These are phyloP conservation scores for Phytophthora multivora DNA, from an alignment of 352 stramenopile genomes.

Conservation along the genomic window DNA sequence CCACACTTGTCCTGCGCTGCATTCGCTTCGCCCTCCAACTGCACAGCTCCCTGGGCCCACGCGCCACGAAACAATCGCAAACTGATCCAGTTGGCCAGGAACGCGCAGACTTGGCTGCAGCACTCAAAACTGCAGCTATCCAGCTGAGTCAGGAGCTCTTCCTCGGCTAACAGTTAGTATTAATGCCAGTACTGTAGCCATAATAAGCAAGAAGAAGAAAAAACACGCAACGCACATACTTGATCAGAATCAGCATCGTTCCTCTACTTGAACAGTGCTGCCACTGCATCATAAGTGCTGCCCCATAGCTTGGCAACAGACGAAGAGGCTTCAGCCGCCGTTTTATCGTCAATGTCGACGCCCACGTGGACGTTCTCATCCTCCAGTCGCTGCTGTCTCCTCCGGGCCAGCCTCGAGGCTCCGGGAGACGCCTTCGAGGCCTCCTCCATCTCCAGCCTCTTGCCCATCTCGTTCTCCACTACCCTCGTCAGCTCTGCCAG, in stretches of 20 bases:
- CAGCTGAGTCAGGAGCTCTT: constrained; percentile 34
- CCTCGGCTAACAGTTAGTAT: not conserved
- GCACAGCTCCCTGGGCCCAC: constrained; percentile 8
- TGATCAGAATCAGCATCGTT: constrained; percentile 4
- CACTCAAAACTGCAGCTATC: constrained; percentile 25
- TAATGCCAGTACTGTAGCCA: not conserved
- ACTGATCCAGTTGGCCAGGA: constrained; percentile 17
- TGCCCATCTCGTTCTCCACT: constrained; percentile 41
- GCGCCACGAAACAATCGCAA: constrained; percentile 4
- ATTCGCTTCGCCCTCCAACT: constrained; percentile 36
- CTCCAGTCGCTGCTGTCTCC: constrained; percentile 15
- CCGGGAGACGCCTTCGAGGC: constrained; percentile 3
- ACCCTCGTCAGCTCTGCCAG: constrained; percentile 40
- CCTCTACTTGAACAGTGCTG: constrained; percentile 46
- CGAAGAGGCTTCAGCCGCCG: constrained; percentile 24
- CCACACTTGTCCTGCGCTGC: constrained; percentile 38
- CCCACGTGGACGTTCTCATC: constrained; percentile 33
- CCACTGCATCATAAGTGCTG: constrained; percentile 35
- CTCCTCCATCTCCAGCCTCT: constrained; percentile 14
- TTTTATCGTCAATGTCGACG: constrained; percentile 37
- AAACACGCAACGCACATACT: not conserved
- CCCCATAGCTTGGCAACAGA: constrained; percentile 25
- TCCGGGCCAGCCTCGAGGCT: constrained; percentile 16
- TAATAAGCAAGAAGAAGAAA: not conserved
- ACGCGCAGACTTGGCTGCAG: constrained; percentile 7